These are phyloP conservation scores for Ogataea populi-albae DNA, from an alignment of 805 yeast species.

Conservation along the genomic window DNA sequence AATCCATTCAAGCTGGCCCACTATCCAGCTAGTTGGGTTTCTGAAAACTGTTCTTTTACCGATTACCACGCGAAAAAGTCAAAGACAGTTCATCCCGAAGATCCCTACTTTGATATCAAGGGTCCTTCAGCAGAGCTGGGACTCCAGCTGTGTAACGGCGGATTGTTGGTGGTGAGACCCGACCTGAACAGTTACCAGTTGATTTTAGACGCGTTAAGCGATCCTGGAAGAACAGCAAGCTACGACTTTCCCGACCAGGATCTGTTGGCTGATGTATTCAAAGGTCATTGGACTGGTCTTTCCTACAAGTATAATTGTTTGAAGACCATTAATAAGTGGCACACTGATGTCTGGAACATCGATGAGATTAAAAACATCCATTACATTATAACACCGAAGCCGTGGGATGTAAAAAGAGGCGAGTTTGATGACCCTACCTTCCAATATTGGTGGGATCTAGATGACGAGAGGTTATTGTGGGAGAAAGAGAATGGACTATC, in stretches of 20 bases:
- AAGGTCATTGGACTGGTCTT: conserved; percentile 47
- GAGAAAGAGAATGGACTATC: conserved; percentile 6
- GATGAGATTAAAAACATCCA: conserved; percentile 53
- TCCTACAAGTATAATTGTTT: conserved; percentile 55
- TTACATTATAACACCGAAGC: conserved; percentile 57
- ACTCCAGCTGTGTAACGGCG: conserved; percentile 56
- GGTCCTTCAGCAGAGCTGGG: conserved; percentile 45
- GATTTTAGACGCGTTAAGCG: conserved; percentile 40
- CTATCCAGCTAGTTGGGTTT: conserved; percentile 53
- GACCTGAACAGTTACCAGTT: conserved; percentile 33
- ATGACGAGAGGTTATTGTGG: conserved; percentile 33
- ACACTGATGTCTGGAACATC: conserved; percentile 45
- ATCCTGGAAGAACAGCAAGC: conserved; percentile 35
- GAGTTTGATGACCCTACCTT: conserved; percentile 43
- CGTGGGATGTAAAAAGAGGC: conserved; percentile 47
- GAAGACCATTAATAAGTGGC: conserved; percentile 47
- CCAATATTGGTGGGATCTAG: conserved; percentile 47
- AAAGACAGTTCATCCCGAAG: conserved; percentile 10
- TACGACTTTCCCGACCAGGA: conserved; percentile 62
- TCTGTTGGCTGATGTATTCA: conserved; percentile 51
- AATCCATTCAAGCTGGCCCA: conserved; percentile 51
- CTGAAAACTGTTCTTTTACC: conserved; percentile 50
- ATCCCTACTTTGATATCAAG: conserved; percentile 17
- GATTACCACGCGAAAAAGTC: conserved; percentile 29
- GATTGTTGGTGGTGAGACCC: conserved; percentile 52